phyloP scores from a whole-genome alignment of 495 filamentous ascomycete genomes.

The Penicillium verhagenii region DNA sequence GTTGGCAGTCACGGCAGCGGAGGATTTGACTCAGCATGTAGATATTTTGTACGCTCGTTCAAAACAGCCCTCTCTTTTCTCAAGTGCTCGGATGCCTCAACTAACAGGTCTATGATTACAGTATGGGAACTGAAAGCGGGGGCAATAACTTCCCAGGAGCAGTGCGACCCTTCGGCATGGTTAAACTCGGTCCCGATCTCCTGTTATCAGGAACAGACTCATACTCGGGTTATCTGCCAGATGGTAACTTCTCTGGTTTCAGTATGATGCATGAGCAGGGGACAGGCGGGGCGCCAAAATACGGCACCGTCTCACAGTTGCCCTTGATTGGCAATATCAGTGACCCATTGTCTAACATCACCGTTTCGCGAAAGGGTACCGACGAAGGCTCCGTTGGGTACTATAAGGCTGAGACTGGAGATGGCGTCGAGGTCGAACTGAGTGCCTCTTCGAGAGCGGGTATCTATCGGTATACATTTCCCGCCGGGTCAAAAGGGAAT shows the following conservation, averaged over 20 bases:
- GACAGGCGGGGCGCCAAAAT: slow-evolving; percentile 74
- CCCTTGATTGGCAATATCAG: slow-evolving; percentile 52
- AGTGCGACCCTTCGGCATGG: slow-evolving; percentile 64
- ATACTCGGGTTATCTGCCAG: slow-evolving; percentile 63
- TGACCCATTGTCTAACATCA: slow-evolving; percentile 59
- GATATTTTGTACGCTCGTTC: slow-evolving; percentile 35
- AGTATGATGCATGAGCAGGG: slow-evolving; percentile 74
- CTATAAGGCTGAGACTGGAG: slow-evolving; percentile 56
- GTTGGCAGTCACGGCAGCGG: slow-evolving; percentile 3
- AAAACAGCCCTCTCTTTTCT: not conserved
- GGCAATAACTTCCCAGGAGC: slow-evolving; percentile 73
- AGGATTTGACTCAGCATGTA: slow-evolving; percentile 32
- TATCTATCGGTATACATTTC: slow-evolving; percentile 63
- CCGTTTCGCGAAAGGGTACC: slow-evolving; percentile 44
- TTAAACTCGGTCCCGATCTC: slow-evolving; percentile 68
- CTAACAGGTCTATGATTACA: slow-evolving; percentile 5
- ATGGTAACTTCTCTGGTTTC: slow-evolving; percentile 64
- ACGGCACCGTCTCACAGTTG: slow-evolving; percentile 66
- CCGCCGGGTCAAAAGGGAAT: slow-evolving; percentile 34
- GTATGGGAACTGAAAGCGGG: slow-evolving; percentile 42
- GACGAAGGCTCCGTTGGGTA: slow-evolving; percentile 62
- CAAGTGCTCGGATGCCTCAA: not conserved
- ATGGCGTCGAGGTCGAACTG: slow-evolving; percentile 59
- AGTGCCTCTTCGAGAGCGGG: slow-evolving; percentile 62
- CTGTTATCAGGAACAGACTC: slow-evolving; percentile 51